Evolutionary conservation across 176 grass and related monocot genomes (phyloP), one percentile per base, ranked within the genome.

Genomic region (Poa pratensis): DNA sequence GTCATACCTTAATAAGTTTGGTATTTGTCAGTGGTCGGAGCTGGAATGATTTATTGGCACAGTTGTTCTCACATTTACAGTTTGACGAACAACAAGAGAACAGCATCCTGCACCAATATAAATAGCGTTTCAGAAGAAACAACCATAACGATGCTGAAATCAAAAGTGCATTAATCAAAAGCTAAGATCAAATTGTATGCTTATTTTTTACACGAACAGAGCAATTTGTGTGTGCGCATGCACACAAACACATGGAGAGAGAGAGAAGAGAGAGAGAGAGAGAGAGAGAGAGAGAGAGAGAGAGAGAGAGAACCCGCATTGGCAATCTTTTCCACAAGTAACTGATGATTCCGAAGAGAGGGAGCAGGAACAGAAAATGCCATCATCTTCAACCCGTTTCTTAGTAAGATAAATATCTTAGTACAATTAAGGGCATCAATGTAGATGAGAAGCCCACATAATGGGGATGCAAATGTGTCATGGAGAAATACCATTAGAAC

Each of bases 21-120:
- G 92, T 88, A 88, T 98, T 89, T 84, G 87, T 92, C 26, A 89
- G 26, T 70, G 91, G 82, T 76, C 96, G 93, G 74, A 93, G 86
- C 69, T 98, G 96, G 90, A 98, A 98, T 40, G 96, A 76, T 94
- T 86, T 95, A 79, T 98, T 98, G 63, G 81, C 78, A 89, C 93
- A 98, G 5, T 87, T 79, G 20, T 54, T 18, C 22, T 81, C 86
- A 87, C 96, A 98, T 88, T 95, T 92, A 85, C 96, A 98, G 68
- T 86, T 89, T 82, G 84, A 84, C 43, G 96, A 92, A 82, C 96
- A 98, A 84, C 91, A 92, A 78, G 96, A 98, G 83, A 98, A 98
- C 27, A 98, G 71, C 93, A 95, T 95, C 88, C 96, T 98, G 90
- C 64, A 85, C 73, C 27, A 94, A 89, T 15, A 78, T 84, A 70